phyloP scores from a whole-genome alignment of 208 protist species.

The Perkinsela sp. region DNA sequence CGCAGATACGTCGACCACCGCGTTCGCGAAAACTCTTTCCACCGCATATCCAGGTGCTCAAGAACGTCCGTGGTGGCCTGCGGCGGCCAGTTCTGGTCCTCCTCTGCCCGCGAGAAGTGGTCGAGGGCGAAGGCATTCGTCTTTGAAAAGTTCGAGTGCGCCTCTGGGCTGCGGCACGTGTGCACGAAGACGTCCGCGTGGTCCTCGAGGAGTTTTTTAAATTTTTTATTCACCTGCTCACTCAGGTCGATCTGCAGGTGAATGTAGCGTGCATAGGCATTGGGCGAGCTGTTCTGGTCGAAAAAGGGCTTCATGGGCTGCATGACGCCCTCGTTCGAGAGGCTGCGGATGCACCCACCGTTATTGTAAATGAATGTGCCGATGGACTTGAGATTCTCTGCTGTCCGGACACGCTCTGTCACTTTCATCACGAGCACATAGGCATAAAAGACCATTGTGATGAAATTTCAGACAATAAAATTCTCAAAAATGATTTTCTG shows the following conservation, averaged over 20 bases:
- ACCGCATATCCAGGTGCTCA: conserved; percentile 62
- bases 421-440: conserved; percentile 54
- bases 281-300: conserved; percentile 31
- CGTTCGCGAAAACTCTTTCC: conserved; percentile 66
- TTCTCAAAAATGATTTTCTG: no score
- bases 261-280: conserved; percentile 48
- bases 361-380: conserved; percentile 27
- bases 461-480: neutral
- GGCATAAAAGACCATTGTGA: conserved; percentile 52
- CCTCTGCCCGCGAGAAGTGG: conserved; percentile 41
- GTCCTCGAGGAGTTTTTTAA: conserved; percentile 37
- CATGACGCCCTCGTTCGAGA: conserved; percentile 56
- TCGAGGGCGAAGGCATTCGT: conserved; percentile 37
- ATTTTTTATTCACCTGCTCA: conserved; percentile 36
- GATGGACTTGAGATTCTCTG: conserved; percentile 41
- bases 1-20: conserved; percentile 55
- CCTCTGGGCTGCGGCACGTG: conserved; percentile 20
- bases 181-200: conserved; percentile 42
- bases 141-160: conserved; percentile 17
- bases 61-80: conserved; percentile 49
- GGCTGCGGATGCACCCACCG: conserved; percentile 35
- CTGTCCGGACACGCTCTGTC: conserved; percentile 22
- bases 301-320: conserved; percentile 44
- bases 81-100: conserved; percentile 63
- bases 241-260: conserved; percentile 46